Evolutionary conservation across 768 basidiomycete species (phyloP), one percentile per base, ranked within the genome.

Genomic region (Suillus hirtellus): DNA sequence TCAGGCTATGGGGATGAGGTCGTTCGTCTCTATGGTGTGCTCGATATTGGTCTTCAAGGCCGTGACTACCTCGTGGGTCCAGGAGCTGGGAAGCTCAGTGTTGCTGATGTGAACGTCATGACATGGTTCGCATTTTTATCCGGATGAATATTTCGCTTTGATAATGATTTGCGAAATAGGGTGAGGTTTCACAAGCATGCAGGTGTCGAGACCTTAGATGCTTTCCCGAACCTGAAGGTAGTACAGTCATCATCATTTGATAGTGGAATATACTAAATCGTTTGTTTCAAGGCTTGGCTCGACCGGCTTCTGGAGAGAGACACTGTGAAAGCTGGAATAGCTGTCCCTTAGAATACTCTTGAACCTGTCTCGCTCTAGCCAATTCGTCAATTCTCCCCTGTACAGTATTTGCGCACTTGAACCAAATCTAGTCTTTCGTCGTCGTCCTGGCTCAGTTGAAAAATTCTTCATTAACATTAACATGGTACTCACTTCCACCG

Each of bases 1-100:
- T 68, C 76, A 86, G 87, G 93, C 59, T 96, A 92, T 75, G 67
- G 79, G 24, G 86, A 92, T 34, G 95, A 96, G 80, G 91, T 92
- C 3, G 87, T 85, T 68, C 85, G 95, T 31, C 81, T 96, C 24
- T 95, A 90, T 71, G 79, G 84, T n/a, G 95, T 96, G 4, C 82
- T 96, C 49, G 87, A 96, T 69, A 86, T 88, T 56, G 85, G 90
- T 27, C 83, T 96, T n/a, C 74, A 80, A 52, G 84, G 80, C 60
- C 84, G 90, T 19, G 92, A 95, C 46, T 96, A 83, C 73, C 85
- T 96, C 17, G 92, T 84, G 19, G 93, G 95, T n/a, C 77, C 87
- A 12, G 88, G 85, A 0, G 79, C 79, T 61, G 91, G 90, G 31
- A 87, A 84, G 67, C 85, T 82, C 71, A 86, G 81, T 46, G 75